Conservation (phyloP, 208 protist species). For the Wallacemonas sp. region DNA sequence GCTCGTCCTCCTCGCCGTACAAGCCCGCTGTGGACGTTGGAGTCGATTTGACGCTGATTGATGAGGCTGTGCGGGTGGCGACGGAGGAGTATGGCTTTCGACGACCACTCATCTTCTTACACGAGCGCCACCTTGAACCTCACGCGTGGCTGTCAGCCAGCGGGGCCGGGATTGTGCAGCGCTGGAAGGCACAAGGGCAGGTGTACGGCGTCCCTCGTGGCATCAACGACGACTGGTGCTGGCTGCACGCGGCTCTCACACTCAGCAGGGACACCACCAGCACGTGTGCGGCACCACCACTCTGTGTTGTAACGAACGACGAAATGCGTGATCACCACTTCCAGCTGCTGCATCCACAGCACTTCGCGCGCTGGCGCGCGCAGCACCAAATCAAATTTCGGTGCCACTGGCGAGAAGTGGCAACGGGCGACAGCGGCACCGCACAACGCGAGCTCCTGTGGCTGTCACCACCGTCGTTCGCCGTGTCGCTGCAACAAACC, state of each 20-base stretch:
- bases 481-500: slow-evolving; percentile 34
- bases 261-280: no score
- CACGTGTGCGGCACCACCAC: no score
- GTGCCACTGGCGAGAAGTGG: slow-evolving; percentile 15
- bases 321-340: slow-evolving; percentile 87
- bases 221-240: slow-evolving; percentile 81
- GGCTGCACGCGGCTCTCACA: slow-evolving; percentile 65
- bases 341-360: slow-evolving; percentile 55
- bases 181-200: slow-evolving; percentile 38
- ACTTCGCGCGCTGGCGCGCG: slow-evolving; percentile 73
- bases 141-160: slow-evolving; percentile 26
- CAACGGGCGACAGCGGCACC: slow-evolving; percentile 17
- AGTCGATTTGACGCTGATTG: slow-evolving; percentile 64
- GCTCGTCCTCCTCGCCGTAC: no score
- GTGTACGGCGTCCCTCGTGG: slow-evolving; percentile 57
- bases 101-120: slow-evolving; percentile 68
- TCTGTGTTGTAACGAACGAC: slow-evolving; percentile 78
- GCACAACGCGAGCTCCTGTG: slow-evolving; percentile 39
- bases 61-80: slow-evolving; percentile 43
- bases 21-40: slow-evolving; percentile 56
- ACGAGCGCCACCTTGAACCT: slow-evolving; percentile 66
- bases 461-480: slow-evolving; percentile 43
- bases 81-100: slow-evolving; percentile 29
- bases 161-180: slow-evolving; percentile 28
- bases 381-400: slow-evolving; percentile 65